Base-by-base conservation (phyloP, 768 basidiomycete genomes). In the Boletus huronensis region DNA sequence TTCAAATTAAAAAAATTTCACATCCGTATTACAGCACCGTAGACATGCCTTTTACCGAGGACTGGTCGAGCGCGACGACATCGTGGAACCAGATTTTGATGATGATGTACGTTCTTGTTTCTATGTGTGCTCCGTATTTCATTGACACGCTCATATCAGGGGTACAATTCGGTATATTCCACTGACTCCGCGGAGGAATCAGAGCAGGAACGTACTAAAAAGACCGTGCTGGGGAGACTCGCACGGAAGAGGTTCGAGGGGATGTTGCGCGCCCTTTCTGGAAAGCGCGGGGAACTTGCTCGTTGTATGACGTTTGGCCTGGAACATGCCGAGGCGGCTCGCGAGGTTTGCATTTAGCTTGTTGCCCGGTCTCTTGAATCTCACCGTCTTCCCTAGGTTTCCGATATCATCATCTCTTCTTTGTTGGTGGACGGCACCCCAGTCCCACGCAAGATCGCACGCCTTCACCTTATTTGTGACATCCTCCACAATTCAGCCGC, bases 401-500 rank as follows among this genome's bases (percentile, higher is more conserved):
- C 86, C 6, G 93, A 98, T 60, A 83, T 96, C 61, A 91, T 99
- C 61, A 83, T 95, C 26, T 79, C 88, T 16, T 98, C 97, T 6
- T 74, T 98, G 9, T 78, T 90, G 25, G 85, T 98, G 19, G 92
- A 93, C 59, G 78, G 83, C n/a, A 99, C 97, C 1, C 85, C 97
- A 1, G 93, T 98, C n/a, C 97, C 97, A 51, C 86, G 95, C 62
- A 99, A 99, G 71, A 84, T 98, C 51, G 92, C 97, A 25, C 87
- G 97, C 25, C 80, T 99, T 26, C 88, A 98, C 74, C 80, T 99
- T 54, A 92, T 98, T 50, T 98, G 95, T 67, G 97, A 99, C 68
- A 98, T 99, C 59, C 79, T 99, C 41, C 95, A 98, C 72, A 99
- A 99, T 70, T 97, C 95, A 21, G 92, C 93, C 32, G 93, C 92